Evolutionary conservation across 2,329 filamentous ascomycete genomes (phyloP).

Genomic region (Talaromyces sp.): DNA sequence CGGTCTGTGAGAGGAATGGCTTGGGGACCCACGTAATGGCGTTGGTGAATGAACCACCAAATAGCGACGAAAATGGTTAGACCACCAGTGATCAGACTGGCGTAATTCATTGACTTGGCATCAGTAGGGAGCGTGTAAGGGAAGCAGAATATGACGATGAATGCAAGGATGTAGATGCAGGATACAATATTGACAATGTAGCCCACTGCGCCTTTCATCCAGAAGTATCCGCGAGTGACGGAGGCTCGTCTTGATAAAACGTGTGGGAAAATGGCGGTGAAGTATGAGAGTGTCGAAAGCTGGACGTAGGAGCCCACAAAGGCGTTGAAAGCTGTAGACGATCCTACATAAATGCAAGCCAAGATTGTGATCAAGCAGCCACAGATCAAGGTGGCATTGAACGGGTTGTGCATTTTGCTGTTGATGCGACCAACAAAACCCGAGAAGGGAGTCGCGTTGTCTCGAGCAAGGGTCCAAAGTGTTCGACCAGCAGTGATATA

Average conservation of each 20-base stretch:
- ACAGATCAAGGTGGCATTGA: constrained; percentile 54
- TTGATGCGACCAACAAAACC: constrained; percentile 49
- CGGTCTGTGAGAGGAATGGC: constrained; percentile 30
- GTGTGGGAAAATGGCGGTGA: constrained; percentile 47
- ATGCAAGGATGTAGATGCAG: constrained; percentile 50
- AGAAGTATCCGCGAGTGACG: constrained; percentile 49
- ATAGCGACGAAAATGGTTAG: constrained; percentile 44
- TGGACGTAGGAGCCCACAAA: constrained; percentile 55
- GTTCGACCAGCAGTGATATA: constrained; percentile 59
- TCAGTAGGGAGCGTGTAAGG: constrained; percentile 44
- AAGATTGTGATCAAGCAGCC: constrained; percentile 47
- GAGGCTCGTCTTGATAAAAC: constrained; percentile 47
- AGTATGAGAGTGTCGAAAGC: constrained; percentile 51
- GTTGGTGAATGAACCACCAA: constrained; percentile 39
- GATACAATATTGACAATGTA: constrained; percentile 45
- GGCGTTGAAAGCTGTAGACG: constrained; percentile 50
- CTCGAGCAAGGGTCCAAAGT: constrained; percentile 54
- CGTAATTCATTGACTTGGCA: constrained; percentile 50
- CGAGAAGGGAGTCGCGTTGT: constrained; percentile 56
- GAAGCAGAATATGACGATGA: constrained; percentile 57
- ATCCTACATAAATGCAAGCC: constrained; percentile 53
- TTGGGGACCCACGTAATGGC: constrained; percentile 31
- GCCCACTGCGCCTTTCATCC: constrained; percentile 46
- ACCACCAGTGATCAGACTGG: constrained; percentile 47
- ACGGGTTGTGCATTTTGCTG: constrained; percentile 50